Conservation (phyloP, 2,329 filamentous ascomycete species). For the Mariannaea sp. region DNA sequence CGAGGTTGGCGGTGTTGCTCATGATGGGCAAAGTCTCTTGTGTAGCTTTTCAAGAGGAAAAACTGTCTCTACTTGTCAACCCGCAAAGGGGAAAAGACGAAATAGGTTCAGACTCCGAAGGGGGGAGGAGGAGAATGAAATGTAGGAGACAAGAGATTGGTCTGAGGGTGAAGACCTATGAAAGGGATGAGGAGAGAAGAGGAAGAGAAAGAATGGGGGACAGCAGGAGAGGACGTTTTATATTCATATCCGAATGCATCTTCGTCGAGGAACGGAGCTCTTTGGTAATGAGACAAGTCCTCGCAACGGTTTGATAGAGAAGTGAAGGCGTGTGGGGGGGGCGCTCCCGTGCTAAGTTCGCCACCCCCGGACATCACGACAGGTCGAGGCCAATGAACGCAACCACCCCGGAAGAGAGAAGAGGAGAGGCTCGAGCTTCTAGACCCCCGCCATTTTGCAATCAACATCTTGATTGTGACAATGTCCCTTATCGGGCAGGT, state of each 20-base stretch:
- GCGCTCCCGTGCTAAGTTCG: neutral
- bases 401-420: neutral
- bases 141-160: neutral
- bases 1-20: slow-evolving; percentile 44
- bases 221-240: slow-evolving; percentile 8
- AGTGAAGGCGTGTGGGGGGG: neutral
- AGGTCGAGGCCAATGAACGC: neutral
- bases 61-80: neutral
- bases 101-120: neutral
- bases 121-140: neutral
- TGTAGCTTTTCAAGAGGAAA: neutral
- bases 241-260: slow-evolving; percentile 2
- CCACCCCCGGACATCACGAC: neutral
- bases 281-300: too few relatives aligned
- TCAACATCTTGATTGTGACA: slow-evolving; percentile 1
- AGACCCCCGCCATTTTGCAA: neutral
- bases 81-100: neutral
- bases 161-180: neutral
- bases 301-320: neutral
- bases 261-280: neutral
- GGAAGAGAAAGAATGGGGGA: neutral
- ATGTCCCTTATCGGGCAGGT: slow-evolving; percentile 18
- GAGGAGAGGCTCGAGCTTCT: neutral
- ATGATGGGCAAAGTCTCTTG: slow-evolving; percentile 18
- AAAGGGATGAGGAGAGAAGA: slow-evolving; percentile 13